Evolutionary conservation across 192 early-diverging fungal species (phyloP), one percentile per base, ranked within the genome.

Genomic region (Rhizophagus sp.): DNA sequence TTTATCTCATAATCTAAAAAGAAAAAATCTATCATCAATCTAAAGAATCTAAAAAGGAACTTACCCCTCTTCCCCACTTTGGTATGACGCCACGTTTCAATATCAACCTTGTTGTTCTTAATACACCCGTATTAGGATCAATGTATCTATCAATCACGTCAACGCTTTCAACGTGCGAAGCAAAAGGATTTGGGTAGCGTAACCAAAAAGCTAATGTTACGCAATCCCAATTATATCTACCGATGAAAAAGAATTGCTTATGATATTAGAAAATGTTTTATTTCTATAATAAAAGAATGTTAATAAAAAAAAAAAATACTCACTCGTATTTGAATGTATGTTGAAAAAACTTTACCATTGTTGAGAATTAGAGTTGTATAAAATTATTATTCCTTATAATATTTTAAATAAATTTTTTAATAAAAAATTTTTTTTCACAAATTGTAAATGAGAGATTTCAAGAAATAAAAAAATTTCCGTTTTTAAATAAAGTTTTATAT

Each of bases 141-240:
- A 98, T 89, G 61, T 87, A 85, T 36, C 97, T 89, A 74, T 95
- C 96, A 19, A 99, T 88, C n/a, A 97, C 96, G 86, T 99, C 98
- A 25, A 92, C 89, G 5, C 95, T 86, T 64, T 98, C 84, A 22
- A 99, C 98, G 86, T 99, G 98, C 10, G 92, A 89, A 4, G 98
- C 95, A 85, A 96, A 97, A 33, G 98, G 98, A 84, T 99, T 99
- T 65, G 98, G 98, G 87, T 99, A 99, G 63, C 97, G 93, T 81
- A 94, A 85, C 90, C 93, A 96, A 76, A 98, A 94, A 25, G 97
- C 97, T 74, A 89, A 90, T 12, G 97, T 95, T 70, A 98, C 95
- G 73, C 89, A 92, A 49, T 89, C 87, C 95, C 95, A 97, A 57
- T 92, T 89, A 79, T 92, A 66, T 27, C 78, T 79, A 64, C 36